Base-by-base conservation (phyloP, 83 land plant species). In the Diphasiastrum complanatum region DNA sequence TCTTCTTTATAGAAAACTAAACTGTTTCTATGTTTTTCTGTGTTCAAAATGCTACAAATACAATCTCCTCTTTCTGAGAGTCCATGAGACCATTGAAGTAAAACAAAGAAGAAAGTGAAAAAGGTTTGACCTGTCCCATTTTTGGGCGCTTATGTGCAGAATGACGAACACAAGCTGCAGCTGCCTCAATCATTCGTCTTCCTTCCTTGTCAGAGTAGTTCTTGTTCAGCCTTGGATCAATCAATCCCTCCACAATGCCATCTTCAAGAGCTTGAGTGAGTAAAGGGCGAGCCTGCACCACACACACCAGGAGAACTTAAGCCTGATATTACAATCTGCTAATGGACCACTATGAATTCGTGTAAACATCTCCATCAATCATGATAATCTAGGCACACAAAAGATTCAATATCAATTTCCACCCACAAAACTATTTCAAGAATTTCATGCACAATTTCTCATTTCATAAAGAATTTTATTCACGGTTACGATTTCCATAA, bases 101-200 rank as follows among this genome's bases (percentile, higher is more conserved):
- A 61, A 33, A 55, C 23, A 6, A 20, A 22, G 46, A 27, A 24
- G 6, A 22, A 45, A 26, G 22, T 50, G 0, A 29, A 28, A 33
- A 12, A 50, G 19, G 41, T 37, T 20, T 52, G 31, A 89, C 96
- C 90, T 91, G 97, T 71, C 84, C 84, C 90, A 87, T 91, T 54
- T 80, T 70, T 47, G 95, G 95, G 31, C 95, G 86, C 29, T 79
- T 86, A 6, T 72, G 64, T 20, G 95, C 86, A 18, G 90, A 87
- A 72, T 87, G 95, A 33, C 97, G 83, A 38, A 90, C 95, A 56
- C 84, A 77, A 29, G 89, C 83, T 58, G 95, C 95, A 46, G 95
- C 97, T 64, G 84, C 92, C 43, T 93, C 86, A 53, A 82, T 74
- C 81, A 91, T 78, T 38, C 81, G 69, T 31, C 84, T 70, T 81